These are phyloP conservation scores for Ilyonectria mors-panacis DNA, from an alignment of 2,329 filamentous ascomycete genomes.

Conservation along the genomic window DNA sequence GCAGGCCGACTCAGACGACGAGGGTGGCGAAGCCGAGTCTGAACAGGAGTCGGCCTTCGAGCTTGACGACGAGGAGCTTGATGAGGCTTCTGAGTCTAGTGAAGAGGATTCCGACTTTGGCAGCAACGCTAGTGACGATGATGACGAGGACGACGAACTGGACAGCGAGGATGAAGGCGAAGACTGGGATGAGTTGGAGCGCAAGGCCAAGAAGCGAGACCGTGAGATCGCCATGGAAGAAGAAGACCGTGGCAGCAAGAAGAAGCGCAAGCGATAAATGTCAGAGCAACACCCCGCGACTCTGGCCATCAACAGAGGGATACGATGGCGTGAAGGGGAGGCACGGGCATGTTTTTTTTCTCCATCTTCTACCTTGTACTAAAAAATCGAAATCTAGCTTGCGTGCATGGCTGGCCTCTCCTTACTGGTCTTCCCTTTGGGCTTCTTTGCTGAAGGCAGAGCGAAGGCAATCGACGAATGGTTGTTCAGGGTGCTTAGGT, in stretches of 20 bases:
- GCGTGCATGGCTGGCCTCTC: conserved; percentile 6
- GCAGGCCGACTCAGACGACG: conserved; percentile 87
- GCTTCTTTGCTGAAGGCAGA: neutral
- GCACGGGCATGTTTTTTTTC: conserved; percentile 10
- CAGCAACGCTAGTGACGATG: conserved; percentile 87
- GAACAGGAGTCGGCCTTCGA: conserved; percentile 96
- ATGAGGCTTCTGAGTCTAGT: conserved; percentile 81
- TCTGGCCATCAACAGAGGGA: neutral
- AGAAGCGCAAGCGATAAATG: conserved; percentile 60
- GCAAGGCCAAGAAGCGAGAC: conserved; percentile 90
- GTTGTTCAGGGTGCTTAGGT: conserved; percentile 12
- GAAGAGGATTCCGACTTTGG: conserved; percentile 95
- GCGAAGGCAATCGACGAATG: neutral
- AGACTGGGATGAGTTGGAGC: conserved; percentile 95
- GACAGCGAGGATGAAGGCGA: conserved; percentile 82
- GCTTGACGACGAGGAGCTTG: conserved; percentile 87
- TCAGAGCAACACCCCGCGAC: neutral
- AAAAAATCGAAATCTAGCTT: conserved; percentile 23
- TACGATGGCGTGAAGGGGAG: conserved; percentile 12
- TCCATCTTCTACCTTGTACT: conserved; percentile 29
- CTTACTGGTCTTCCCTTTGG: conserved; percentile 3
- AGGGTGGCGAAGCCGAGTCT: conserved; percentile 82
- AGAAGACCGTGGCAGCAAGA: conserved; percentile 81
- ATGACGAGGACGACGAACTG: conserved; percentile 75
- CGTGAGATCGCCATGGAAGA: conserved; percentile 66